Percentiles rank a stretch among this genome's conserved stretches.
These are phyloP conservation scores for Platanthera zijinensis DNA, from an alignment of 106 monocot species.

Conservation along the genomic window DNA sequence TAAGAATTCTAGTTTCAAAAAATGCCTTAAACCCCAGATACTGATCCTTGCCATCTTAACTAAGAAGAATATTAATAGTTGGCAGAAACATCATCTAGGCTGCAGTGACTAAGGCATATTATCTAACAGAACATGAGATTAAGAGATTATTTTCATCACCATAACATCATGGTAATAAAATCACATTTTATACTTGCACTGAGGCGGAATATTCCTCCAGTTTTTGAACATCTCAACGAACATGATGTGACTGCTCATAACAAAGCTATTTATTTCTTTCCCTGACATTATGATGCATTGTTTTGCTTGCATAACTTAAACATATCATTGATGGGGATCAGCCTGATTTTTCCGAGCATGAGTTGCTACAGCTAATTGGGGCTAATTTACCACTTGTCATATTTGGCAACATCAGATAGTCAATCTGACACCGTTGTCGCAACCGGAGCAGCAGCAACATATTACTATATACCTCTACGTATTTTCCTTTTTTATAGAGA, in stretches of 20 bases:
- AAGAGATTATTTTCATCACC: background rate
- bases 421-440: too few relatives aligned
- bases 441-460: too few relatives aligned
- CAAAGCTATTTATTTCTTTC: background rate
- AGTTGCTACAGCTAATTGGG: too few relatives aligned
- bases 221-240: background rate
- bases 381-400: too few relatives aligned
- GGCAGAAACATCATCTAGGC: background rate
- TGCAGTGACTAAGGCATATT: background rate
- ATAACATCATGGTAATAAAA: background rate
- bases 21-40: background rate
- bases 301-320: background rate
- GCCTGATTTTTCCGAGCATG: too few relatives aligned
- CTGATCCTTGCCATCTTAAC: background rate
- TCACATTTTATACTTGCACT: background rate
- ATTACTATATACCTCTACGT: too few relatives aligned
- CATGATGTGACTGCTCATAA: background rate
- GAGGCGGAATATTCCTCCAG: background rate
- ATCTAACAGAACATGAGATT: conserved; percentile 1
- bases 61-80: background rate
- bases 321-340: background rate
- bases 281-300: background rate
- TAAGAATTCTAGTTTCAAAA: background rate
- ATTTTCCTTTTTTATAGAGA: too few relatives aligned
- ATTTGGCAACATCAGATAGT: too few relatives aligned